Conservation (phyloP, 257 asterid species). For the Nicotiana benthamiana region DNA sequence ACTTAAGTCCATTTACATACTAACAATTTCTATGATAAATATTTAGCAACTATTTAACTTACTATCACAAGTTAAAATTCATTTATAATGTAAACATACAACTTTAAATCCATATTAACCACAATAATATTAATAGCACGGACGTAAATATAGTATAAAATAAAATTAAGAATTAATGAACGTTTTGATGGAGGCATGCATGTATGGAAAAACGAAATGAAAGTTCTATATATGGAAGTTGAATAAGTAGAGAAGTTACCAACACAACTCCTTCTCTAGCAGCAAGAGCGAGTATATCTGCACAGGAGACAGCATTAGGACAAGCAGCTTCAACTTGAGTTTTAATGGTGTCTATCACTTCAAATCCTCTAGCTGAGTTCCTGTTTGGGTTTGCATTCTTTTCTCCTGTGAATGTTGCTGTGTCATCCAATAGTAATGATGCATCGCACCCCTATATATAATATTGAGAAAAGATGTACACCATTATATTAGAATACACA, state of each 20-base stretch:
- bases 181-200: neutral
- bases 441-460: slow-evolving; percentile 59
- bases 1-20: too few relatives aligned
- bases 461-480: too few relatives aligned
- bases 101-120: too few relatives aligned
- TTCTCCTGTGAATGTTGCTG: slow-evolving; percentile 33
- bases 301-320: slow-evolving; percentile 34
- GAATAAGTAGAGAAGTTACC: slow-evolving; percentile 12
- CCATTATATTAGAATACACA: too few relatives aligned
- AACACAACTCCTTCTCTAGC: slow-evolving; percentile 33
- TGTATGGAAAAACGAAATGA: neutral
- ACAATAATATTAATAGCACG: too few relatives aligned
- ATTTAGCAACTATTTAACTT: too few relatives aligned
- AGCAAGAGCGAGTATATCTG: slow-evolving; percentile 51
- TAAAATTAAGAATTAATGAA: neutral
- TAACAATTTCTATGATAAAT: too few relatives aligned
- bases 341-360: slow-evolving; percentile 39
- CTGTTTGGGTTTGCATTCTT: slow-evolving; percentile 35
- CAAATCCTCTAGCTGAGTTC: slow-evolving; percentile 35
- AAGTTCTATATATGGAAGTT: neutral
- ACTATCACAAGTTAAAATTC: too few relatives aligned
- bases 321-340: slow-evolving; percentile 45
- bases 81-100: too few relatives aligned
- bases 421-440: slow-evolving; percentile 34
- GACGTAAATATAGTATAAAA: neutral